phyloP scores from a whole-genome alignment of 495 filamentous ascomycete species.

The Penicillium cosmopolitanum region DNA sequence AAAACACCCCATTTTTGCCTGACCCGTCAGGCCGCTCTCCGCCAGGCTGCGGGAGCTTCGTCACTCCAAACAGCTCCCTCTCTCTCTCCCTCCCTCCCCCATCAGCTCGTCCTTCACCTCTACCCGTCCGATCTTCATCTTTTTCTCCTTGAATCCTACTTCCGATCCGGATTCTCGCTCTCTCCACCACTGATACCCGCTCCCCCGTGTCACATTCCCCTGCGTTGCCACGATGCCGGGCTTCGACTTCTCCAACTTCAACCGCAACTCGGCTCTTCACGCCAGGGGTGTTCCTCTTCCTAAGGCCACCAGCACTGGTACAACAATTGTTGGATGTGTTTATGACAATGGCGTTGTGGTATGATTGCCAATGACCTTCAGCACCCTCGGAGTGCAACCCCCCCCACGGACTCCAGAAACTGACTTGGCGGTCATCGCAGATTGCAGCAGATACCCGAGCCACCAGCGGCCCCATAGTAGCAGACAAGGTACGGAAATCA shows the following conservation, averaged over 20 bases:
- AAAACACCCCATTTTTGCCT: conserved; percentile 43
- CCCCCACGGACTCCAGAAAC: conserved; percentile 10
- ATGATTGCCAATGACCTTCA: conserved; percentile 32
- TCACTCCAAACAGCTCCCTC: conserved; percentile 16
- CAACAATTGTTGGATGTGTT: conserved; percentile 98
- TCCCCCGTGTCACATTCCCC: conserved; percentile 15
- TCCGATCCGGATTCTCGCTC: neutral
- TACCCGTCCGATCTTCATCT: conserved; percentile 14
- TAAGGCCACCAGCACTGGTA: conserved; percentile 98
- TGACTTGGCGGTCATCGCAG: conserved; percentile 45
- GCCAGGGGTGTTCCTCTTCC: conserved; percentile 90
- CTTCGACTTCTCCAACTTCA: conserved; percentile 99
- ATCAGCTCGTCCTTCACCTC: conserved; percentile 18
- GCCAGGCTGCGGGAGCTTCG: conserved; percentile 36
- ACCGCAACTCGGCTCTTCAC: conserved; percentile 95
- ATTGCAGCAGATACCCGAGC: conserved; percentile 98
- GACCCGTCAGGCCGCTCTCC: conserved; percentile 29
- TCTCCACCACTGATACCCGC: conserved; percentile 4
- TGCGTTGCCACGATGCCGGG: conserved; percentile 75
- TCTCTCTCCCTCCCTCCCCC: neutral
- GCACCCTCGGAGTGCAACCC: neutral
- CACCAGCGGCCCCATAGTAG: conserved; percentile 96
- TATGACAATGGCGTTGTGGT: conserved; percentile 96
- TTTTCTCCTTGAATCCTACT: conserved; percentile 3
- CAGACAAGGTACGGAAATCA: conserved; percentile 77